These are phyloP conservation scores for Syzygium aqueum DNA, from an alignment of 345 rosid genomes.

Conservation along the genomic window DNA sequence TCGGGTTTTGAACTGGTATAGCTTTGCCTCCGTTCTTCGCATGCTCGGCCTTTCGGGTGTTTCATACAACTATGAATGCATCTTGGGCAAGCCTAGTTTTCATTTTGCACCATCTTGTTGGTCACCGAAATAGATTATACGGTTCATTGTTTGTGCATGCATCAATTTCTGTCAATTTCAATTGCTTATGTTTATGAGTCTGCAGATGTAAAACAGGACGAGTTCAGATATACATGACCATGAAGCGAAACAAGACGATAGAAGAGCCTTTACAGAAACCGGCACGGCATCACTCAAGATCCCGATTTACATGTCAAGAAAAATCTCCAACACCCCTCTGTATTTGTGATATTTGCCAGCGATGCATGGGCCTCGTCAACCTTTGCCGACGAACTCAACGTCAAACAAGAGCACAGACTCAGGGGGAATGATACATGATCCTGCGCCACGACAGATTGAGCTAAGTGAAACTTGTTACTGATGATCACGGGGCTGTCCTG, in stretches of 20 bases:
- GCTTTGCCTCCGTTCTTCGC: neutral
- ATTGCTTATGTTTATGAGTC: neutral
- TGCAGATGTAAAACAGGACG: neutral
- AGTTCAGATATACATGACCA: neutral
- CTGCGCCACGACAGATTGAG: constrained; percentile 20
- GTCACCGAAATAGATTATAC: neutral
- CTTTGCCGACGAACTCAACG: constrained; percentile 77
- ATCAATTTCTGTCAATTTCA: neutral
- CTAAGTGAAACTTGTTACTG: neutral
- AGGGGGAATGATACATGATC: constrained; percentile 88
- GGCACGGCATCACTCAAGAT: neutral
- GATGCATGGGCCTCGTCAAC: neutral
- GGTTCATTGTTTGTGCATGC: neutral
- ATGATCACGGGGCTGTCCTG: neutral
- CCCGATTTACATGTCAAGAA: neutral
- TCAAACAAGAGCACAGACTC: constrained; percentile 74
- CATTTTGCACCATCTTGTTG: neutral
- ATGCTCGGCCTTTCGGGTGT: neutral
- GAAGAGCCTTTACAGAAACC: neutral
- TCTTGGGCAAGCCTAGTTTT: neutral
- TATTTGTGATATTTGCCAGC: neutral
- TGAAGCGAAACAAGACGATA: neutral
- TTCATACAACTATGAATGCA: neutral
- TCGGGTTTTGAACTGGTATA: neutral
- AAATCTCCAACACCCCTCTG: neutral